A percentile compares a stretch with the other conserved stretches of the same genome.
Evolutionary conservation across 2,329 filamentous ascomycete species (phyloP).

Genomic region (Sporothrix mexicana): DNA sequence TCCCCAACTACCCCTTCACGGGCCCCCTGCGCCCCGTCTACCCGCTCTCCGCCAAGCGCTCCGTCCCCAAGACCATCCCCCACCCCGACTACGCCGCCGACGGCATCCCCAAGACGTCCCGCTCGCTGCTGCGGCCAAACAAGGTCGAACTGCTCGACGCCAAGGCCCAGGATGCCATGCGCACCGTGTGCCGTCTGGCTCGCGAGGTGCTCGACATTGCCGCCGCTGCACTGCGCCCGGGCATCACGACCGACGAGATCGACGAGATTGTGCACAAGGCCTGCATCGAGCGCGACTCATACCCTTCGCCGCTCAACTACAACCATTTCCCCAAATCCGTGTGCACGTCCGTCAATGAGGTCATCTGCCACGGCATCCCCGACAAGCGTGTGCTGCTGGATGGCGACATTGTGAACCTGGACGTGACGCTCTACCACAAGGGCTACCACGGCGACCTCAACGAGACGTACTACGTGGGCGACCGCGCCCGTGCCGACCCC

Average conservation of each 20-base stretch:
- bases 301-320: slow-evolving; percentile 94
- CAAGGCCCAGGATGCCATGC: slow-evolving; percentile 84
- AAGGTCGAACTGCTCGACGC: slow-evolving; percentile 84
- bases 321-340: slow-evolving; percentile 97
- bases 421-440: slow-evolving; percentile 91
- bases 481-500: slow-evolving; percentile 80
- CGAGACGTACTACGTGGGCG: slow-evolving; percentile 97
- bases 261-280: slow-evolving; percentile 95
- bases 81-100: slow-evolving; percentile 87
- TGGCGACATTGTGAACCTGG: slow-evolving; percentile 96
- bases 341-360: slow-evolving; percentile 94
- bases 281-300: slow-evolving; percentile 88
- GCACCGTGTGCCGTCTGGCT: slow-evolving; percentile 84
- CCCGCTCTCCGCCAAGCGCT: slow-evolving; percentile 73
- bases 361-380: slow-evolving; percentile 98
- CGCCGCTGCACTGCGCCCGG: slow-evolving; percentile 81
- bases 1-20: slow-evolving; percentile 83
- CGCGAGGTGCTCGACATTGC: slow-evolving; percentile 93
- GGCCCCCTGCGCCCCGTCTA: slow-evolving; percentile 86
- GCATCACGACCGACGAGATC: slow-evolving; percentile 93
- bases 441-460: slow-evolving; percentile 97
- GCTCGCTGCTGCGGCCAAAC: slow-evolving; percentile 69
- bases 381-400: slow-evolving; percentile 86
- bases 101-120: slow-evolving; percentile 71
- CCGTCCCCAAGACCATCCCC: slow-evolving; percentile 78